Evolutionary conservation across 2,329 filamentous ascomycete genomes (phyloP).

Genomic region (Diaporthe citriasiana): DNA sequence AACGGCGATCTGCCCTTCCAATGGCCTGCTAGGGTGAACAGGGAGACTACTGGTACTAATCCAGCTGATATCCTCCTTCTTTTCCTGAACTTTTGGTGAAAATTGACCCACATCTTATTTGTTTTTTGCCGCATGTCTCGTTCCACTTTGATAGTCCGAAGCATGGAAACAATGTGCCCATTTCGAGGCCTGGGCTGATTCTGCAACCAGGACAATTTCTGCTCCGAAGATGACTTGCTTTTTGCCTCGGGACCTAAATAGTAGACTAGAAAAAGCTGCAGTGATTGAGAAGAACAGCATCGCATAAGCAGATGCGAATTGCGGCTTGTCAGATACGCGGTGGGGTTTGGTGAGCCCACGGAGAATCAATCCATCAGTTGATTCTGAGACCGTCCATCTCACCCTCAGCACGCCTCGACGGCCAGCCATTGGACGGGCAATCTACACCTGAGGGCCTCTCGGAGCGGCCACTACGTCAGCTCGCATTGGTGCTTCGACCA

Average conservation of each 20-base stretch:
- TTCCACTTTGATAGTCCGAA: neutral
- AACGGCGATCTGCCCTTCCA: neutral
- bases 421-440: slow-evolving; percentile 15
- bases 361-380: slow-evolving; percentile 6
- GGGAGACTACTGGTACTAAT: neutral
- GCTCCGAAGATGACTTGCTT: neutral
- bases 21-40: neutral
- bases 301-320: neutral
- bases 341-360: neutral
- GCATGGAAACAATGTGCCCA: neutral
- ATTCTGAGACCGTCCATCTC: neutral
- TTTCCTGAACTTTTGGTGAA: neutral
- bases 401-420: neutral
- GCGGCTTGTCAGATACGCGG: neutral
- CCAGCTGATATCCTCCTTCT: neutral
- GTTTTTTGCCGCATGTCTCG: neutral
- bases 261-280: neutral
- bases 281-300: neutral
- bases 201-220: neutral
- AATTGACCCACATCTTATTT: too few species aligned
- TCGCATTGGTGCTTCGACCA: slow-evolving; percentile 13
- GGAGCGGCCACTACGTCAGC: slow-evolving; percentile 20
- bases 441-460: neutral
- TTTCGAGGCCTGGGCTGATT: slow-evolving; percentile 19
- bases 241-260: neutral